Evolutionary conservation across 495 filamentous ascomycete species (phyloP), one percentile per base, ranked within the genome.

Genomic region (Hamigera avellanea): DNA sequence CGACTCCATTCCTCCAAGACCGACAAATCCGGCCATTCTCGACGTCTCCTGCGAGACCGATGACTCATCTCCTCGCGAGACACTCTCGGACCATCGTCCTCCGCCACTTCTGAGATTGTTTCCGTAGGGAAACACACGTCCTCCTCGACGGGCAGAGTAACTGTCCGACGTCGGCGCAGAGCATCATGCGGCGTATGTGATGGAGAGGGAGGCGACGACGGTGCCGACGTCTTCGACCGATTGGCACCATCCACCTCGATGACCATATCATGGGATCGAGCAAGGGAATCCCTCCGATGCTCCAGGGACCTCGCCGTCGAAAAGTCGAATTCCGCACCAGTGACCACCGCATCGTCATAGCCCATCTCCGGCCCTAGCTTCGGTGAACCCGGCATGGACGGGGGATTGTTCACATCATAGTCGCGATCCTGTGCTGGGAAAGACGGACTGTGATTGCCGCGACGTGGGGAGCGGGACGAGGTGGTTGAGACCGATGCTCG

Each of bases 381-480:
- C 0, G 91, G 91, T 14, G 83, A 81, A 4, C 73, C 76, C 0
- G 91, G 91, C 14, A 94, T 75, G 0, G 91, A 96, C 1, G 91
- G 91, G n/a, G 91, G 91, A 48, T 95, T 93, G 49, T 98, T 98
- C 40, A 96, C 73, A 72, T 94, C 80, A 54, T 86, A 87, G 21
- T 70, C 60, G 26, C 62, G 57, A 43, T 61, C 46, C 49, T 49
- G 35, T 27, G 47, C 37, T 35, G 53, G 43, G 33, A 61, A 57
- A 3, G 50, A 29, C 14, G 47, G 48, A 33, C 52, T 56, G n/a
- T 48, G 42, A 15, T 46, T 45, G 26, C 39, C 48, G 18, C 51
- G 51, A 15, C 54, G 59, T n/a, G 61, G 62, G 35, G 41, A 53
- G 39, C 44, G 50, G 1, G 63, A 64, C 3, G 59, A 57, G 26